Base-by-base conservation (phyloP, 2,329 filamentous ascomycete genomes). In the Colletotrichum simmondsii region DNA sequence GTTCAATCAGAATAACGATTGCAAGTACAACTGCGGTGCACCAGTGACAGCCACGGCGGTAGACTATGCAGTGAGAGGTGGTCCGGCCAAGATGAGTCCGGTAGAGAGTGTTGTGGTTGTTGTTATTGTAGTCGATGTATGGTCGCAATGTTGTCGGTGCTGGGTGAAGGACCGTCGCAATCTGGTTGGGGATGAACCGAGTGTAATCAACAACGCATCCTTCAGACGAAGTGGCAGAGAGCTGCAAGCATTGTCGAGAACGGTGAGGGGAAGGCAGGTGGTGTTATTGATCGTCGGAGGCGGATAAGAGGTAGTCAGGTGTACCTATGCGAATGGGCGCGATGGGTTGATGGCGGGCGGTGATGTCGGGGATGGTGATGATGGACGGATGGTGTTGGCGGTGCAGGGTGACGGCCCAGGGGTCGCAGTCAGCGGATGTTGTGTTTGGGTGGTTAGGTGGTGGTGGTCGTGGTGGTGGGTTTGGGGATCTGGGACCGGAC, bases 121-220 rank as follows among this genome's bases (percentile, higher is more conserved):
- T 16, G 42, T 26, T 11, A 35, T 12, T 19, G 37, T 22, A 26
- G 35, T 30, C 14, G 61, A 28, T 11, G 26, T 52, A 28, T 62
- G 32, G 64, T 49, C 42, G 42, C 56, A 75, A 56, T 19, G 19
- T 49, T 56, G 35, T 11, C 11, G 24, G 16, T 28, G 35, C 12
- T 65, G 61, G 26, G 24, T 49, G 42, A 42, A 49, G n/a, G 16
- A 24, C 49, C 67, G 49, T 35, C 35, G 67, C 49, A 52, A 19
- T 73, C 14, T 59, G 35, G 32, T 65, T 28, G 35, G 70, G n/a
- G 59, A 30, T 16, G 46, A 32, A 56, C 52, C 52, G 49, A 24
- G 67, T 58, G 35, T 22, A 73, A 56, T 73, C 71, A 71, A 73
- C 66, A 73, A 71, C 60, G 67, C 71, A 73, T 71, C 66, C 67